phyloP scores from a whole-genome alignment of 495 filamentous ascomycete genomes.

The Hypoxylon crocopeplum region DNA sequence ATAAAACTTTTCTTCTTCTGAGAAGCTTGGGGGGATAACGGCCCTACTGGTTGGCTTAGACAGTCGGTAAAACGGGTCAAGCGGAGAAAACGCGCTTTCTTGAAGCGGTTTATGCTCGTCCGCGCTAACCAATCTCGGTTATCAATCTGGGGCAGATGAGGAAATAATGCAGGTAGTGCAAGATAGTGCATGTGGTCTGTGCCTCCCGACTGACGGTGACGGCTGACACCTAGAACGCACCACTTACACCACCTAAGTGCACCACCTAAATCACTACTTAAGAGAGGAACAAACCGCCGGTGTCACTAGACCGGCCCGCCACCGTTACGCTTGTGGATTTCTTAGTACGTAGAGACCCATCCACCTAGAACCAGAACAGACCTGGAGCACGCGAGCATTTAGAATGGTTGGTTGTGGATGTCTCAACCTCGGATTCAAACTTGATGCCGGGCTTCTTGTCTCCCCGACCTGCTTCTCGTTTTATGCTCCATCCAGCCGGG shows the following conservation, averaged over 20 bases:
- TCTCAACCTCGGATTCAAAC: slow-evolving; percentile 5
- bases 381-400: not conserved
- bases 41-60: slow-evolving; percentile 14
- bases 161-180: not conserved
- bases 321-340: not conserved
- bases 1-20: slow-evolving; percentile 2
- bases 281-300: slow-evolving; percentile 3
- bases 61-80: slow-evolving; percentile 15
- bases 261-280: not conserved
- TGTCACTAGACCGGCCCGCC: slow-evolving; percentile 9
- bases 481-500: not conserved
- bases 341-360: not conserved
- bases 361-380: not conserved
- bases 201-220: slow-evolving; percentile 23
- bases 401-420: not conserved
- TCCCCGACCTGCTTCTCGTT: not conserved
- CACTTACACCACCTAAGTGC: not conserved
- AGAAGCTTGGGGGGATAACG: not conserved
- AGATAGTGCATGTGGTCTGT: slow-evolving; percentile 22
- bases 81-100: slow-evolving; percentile 28
- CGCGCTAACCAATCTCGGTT: slow-evolving; percentile 18
- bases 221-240: slow-evolving; percentile 9
- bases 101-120: slow-evolving; percentile 31
- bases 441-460: not conserved
- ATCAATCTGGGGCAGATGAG: not conserved